Percentiles rank a stretch among this genome's conserved stretches.
phyloP scores from a whole-genome alignment of 441 rosid genomes.

The Aquilaria agallochum region DNA sequence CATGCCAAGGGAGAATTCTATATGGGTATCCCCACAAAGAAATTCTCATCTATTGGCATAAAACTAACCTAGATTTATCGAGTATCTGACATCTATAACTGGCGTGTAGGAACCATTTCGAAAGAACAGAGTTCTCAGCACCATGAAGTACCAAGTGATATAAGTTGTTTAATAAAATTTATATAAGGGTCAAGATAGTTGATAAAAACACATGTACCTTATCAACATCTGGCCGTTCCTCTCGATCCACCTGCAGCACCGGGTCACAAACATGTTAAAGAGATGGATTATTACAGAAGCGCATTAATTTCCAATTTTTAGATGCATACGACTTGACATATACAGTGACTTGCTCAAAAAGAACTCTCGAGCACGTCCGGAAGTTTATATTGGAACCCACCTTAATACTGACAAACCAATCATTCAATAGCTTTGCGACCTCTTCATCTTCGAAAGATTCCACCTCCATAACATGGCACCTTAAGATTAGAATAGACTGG shows the following conservation, averaged over 20 bases:
- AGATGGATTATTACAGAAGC: constrained; percentile 6
- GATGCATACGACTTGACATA: not conserved
- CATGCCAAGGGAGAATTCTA: no score
- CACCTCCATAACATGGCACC: constrained; percentile 99
- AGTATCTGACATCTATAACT: not conserved
- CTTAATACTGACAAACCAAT: constrained; percentile 86
- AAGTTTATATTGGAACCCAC: constrained; percentile 28
- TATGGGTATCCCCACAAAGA: no score
- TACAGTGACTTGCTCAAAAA: not conserved
- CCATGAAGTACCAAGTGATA: no score
- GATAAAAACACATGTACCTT: constrained; percentile 46
- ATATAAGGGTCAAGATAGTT: no score
- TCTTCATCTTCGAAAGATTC: constrained; percentile 92
- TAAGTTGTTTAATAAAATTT: no score
- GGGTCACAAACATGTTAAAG: constrained; percentile 13
- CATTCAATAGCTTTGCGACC: constrained; percentile 78
- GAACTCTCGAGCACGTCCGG: not conserved
- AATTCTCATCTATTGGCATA: no score
- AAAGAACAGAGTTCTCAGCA: no score
- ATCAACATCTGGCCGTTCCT: constrained; percentile 96
- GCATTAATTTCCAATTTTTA: not conserved
- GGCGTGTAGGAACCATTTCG: no score
- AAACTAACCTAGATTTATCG: no score
- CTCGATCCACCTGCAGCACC: constrained; percentile 79
- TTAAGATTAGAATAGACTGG: constrained; percentile 18